Evolutionary conservation across 129 eudicot species (phyloP).

Genomic region (Ambrosia artemisiifolia): DNA sequence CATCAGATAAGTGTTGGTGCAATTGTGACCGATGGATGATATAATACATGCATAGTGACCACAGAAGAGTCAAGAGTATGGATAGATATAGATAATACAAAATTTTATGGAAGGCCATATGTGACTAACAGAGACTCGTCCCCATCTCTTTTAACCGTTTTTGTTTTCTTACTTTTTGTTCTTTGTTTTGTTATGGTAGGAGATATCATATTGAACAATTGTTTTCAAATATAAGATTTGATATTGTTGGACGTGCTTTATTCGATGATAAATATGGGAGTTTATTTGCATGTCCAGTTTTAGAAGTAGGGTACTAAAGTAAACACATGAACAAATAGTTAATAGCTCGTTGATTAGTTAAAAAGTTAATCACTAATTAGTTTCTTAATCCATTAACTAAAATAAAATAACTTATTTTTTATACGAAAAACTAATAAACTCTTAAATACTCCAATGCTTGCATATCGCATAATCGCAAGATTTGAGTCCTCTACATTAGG

Average conservation of each 20-base stretch:
- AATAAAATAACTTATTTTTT: too few species aligned
- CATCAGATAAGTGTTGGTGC: not conserved
- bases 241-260: not conserved
- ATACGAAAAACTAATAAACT: too few species aligned
- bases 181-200: too few species aligned
- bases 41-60: conserved; percentile 7
- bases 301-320: too few species aligned
- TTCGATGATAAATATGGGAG: not conserved
- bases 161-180: not conserved
- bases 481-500: too few species aligned
- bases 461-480: too few species aligned
- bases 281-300: not conserved
- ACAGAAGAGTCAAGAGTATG: conserved; percentile 25
- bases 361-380: too few species aligned
- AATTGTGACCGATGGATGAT: conserved; percentile 31
- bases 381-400: too few species aligned
- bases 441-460: too few species aligned
- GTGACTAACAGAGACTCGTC: not conserved
- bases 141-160: not conserved
- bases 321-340: too few species aligned
- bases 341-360: too few species aligned
- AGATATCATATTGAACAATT: too few species aligned
- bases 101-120: conserved; percentile 13
- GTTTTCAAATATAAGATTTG: not conserved
- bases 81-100: conserved; percentile 19